Evolutionary conservation across 139 green algal genomes (phyloP).

Genomic region (Zygnema cylindricum): DNA sequence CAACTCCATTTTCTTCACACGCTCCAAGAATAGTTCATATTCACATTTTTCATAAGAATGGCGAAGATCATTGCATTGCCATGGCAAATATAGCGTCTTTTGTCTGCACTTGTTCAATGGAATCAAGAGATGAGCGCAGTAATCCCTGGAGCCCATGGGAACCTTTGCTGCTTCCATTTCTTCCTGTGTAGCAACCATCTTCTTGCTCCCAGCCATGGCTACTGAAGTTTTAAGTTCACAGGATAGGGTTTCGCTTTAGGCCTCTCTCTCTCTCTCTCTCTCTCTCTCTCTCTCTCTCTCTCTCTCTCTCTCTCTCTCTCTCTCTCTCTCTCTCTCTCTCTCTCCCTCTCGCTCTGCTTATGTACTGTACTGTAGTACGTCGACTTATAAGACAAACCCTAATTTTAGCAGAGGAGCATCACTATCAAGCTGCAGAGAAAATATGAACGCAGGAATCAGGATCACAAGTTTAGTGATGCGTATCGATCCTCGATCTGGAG

Average conservation of each 20-base stretch:
- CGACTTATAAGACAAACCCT: too few relatives aligned
- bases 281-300: neutral
- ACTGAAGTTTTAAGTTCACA: neutral
- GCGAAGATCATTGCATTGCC: conserved; percentile 62
- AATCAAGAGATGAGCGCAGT: conserved; percentile 65
- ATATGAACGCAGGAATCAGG: too few relatives aligned
- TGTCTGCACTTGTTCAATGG: conserved; percentile 62
- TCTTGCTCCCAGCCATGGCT: conserved; percentile 2
- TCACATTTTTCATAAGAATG: conserved; percentile 66
- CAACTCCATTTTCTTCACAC: conserved; percentile 63
- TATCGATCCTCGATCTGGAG: too few relatives aligned
- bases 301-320: conserved; percentile 10
- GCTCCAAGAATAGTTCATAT: conserved; percentile 65
- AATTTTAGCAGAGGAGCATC: too few relatives aligned
- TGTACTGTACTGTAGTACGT: too few relatives aligned
- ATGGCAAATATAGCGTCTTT: conserved; percentile 63
- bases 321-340: neutral
- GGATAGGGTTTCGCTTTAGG: neutral
- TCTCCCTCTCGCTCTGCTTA: too few relatives aligned
- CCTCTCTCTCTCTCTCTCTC: conserved; percentile 13
- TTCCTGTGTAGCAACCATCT: conserved; percentile 58
- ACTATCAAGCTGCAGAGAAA: too few relatives aligned
- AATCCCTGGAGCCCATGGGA: conserved; percentile 49
- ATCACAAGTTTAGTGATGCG: too few relatives aligned
- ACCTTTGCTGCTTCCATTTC: conserved; percentile 60